Evolutionary conservation across 164 flowering plant species (phyloP), one percentile per base, ranked within the genome.

Genomic region (Magnolia sinica): DNA sequence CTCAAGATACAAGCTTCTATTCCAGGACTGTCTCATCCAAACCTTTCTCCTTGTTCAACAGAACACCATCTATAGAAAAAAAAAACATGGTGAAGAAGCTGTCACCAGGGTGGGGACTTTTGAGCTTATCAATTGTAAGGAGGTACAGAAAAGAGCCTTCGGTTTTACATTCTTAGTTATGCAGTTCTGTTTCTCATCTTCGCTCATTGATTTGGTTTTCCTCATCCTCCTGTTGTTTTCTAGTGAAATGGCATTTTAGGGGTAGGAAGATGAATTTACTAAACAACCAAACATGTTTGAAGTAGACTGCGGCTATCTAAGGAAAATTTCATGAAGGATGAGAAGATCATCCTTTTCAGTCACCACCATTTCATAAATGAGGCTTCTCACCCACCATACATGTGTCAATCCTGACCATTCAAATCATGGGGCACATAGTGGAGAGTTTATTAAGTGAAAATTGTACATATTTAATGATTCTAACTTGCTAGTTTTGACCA

Each of bases 91-190:
- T 78, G 87, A 87, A 76, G 87, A 81, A 80, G 85, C 87, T 72
- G 85, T 77, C 77, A 81, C 88, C 77, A 79, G 76, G 79, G 82
- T 85, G 80, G 87, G 87, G 75, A 85, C 76, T 81, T 88, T 86
- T 84, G 87, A 82, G 89, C 85, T 87, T 77, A 74, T 87, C 72
- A 51, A 85, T 82, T 79, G 63, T 85, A 82, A 87, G 91, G 87
- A 86, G 87, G 89, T 87, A 85, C 73, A 73, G 7, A 71, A 81
- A 77, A 83, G 76, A 80, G 79, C 66, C 73, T 73, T 75, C 20
- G 23, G 70, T 22, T 77, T 52, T 67, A 20, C 18, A 11, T 71
- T 71, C 31, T 31, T n/a, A 68, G 50, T 24, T 74, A 18, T 52
- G 20, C 77, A 76, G 76, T 64, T 72, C 76, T 69, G 9, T 81